A percentile compares a stretch with the other conserved stretches of the same genome.
These are phyloP conservation scores for Scutellaria minor DNA, from an alignment of 257 asterid species.

Conservation along the genomic window DNA sequence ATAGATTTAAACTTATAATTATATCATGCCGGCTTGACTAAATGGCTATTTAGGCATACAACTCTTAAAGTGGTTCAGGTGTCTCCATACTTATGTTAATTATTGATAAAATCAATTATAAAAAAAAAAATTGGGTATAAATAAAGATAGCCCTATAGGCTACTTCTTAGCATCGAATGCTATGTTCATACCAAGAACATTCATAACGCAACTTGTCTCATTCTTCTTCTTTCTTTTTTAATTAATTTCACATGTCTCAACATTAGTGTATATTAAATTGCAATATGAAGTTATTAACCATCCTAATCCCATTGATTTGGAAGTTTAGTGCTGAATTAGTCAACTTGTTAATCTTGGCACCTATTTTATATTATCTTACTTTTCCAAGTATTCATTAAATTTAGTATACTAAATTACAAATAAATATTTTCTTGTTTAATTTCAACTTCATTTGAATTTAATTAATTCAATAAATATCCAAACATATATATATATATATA, in stretches of 20 bases:
- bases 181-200: constrained; percentile 23
- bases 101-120: too few species aligned
- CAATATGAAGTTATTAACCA: not conserved
- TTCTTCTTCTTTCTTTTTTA: not conserved
- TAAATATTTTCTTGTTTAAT: too few species aligned
- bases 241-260: not conserved
- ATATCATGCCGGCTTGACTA: too few species aligned
- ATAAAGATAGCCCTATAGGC: not conserved
- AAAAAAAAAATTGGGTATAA: too few species aligned
- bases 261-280: not conserved
- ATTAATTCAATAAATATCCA: not conserved
- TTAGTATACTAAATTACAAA: too few species aligned
- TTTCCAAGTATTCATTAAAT: too few species aligned
- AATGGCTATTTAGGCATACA: too few species aligned
- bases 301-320: constrained; percentile 30
- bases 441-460: too few species aligned
- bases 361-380: not conserved
- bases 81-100: too few species aligned
- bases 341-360: constrained; percentile 24
- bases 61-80: too few species aligned
- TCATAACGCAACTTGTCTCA: constrained; percentile 12
- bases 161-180: not conserved
- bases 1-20: too few species aligned
- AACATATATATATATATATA: too few species aligned
- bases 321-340: constrained; percentile 7